These are phyloP conservation scores for Passiflora organensis DNA, from an alignment of 345 rosid species.

Conservation along the genomic window DNA sequence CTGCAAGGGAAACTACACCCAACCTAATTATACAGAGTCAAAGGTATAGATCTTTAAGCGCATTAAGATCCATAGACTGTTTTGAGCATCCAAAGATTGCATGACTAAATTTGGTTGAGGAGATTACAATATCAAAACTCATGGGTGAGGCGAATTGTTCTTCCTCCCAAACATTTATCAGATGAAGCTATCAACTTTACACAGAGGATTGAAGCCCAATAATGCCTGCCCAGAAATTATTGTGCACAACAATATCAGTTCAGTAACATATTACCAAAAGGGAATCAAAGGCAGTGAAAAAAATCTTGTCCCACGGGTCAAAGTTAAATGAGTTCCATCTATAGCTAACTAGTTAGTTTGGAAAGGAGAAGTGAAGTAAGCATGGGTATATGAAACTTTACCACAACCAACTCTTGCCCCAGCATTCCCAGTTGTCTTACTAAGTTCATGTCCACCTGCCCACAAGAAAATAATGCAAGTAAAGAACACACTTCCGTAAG, in stretches of 20 bases:
- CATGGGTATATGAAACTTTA: constrained; percentile 23
- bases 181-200: constrained; percentile 17
- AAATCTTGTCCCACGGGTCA: background rate
- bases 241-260: constrained; percentile 6
- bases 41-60: no score
- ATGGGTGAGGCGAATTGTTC: no score
- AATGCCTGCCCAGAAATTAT: constrained; percentile 45
- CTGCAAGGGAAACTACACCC: no score
- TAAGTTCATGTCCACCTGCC: constrained; percentile 86
- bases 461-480: background rate
- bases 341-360: background rate
- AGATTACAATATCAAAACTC: no score
- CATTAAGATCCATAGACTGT: no score
- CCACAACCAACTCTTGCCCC: constrained; percentile 94
- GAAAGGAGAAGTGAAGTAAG: background rate
- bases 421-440: constrained; percentile 88
- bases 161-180: background rate
- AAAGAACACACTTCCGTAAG: background rate
- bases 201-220: constrained; percentile 76
- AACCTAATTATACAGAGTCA: no score
- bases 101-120: no score
- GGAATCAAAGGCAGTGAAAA: background rate
- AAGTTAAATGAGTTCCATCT: background rate
- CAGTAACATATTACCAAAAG: background rate
- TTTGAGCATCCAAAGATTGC: no score